Conservation (phyloP, 176 grass and related monocot species). For the Bonia amplexicaulis region DNA sequence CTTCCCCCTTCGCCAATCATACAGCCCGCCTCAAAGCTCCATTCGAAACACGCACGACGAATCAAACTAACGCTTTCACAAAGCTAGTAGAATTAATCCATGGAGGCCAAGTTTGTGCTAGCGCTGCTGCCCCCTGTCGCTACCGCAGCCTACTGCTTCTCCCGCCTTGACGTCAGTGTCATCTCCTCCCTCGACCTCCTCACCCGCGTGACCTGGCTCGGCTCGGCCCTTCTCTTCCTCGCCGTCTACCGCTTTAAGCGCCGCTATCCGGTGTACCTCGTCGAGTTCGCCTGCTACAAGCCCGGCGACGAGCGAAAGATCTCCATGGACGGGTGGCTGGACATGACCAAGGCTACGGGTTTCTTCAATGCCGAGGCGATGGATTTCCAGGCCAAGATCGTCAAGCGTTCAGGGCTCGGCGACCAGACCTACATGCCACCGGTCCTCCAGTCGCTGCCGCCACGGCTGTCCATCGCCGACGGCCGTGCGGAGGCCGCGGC, state of each 20-base stretch:
- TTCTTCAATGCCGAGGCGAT: background rate
- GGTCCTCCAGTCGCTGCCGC: background rate
- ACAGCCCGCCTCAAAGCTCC: too few relatives aligned
- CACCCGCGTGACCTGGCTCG: background rate
- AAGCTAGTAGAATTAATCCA: too few relatives aligned
- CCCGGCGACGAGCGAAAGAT: background rate
- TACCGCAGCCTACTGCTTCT: too few relatives aligned
- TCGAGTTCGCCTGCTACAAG: background rate
- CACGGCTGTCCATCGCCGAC: background rate
- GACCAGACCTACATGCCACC: background rate
- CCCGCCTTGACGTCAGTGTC: background rate
- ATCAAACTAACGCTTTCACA: too few relatives aligned
- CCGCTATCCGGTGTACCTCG: background rate
- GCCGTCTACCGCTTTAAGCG: background rate
- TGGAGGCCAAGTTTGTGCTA: too few relatives aligned
- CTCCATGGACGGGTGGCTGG: background rate
- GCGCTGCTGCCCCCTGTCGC: too few relatives aligned
- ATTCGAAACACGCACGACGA: too few relatives aligned
- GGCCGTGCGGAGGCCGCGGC: background rate
- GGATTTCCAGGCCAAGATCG: background rate
- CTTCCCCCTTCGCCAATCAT: too few relatives aligned
- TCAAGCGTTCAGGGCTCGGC: background rate
- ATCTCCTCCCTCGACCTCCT: background rate
- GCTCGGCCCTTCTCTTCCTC: background rate
- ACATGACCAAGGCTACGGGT: background rate